phyloP scores from a whole-genome alignment of 2,329 filamentous ascomycete species.

The Hymenoscyphus occultus region DNA sequence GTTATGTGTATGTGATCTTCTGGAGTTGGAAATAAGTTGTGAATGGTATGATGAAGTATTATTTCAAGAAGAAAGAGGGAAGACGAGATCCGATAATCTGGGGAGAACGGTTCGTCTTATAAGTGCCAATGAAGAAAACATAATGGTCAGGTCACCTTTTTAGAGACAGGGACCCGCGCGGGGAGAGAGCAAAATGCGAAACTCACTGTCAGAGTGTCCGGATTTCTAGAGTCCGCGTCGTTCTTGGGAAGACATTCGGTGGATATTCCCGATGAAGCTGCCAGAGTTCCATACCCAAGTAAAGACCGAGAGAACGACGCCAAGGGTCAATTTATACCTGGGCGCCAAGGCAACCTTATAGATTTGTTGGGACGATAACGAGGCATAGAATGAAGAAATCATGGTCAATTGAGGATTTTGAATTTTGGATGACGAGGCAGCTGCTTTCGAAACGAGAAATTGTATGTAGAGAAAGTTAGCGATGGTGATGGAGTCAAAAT shows the following conservation, averaged over 20 bases:
- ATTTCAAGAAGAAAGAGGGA: background rate
- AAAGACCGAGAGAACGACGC: background rate
- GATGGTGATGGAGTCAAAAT: background rate
- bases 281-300: constrained; percentile 2
- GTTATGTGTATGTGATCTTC: background rate
- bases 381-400: background rate
- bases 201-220: background rate
- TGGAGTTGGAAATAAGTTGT: background rate
- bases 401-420: background rate
- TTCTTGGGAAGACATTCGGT: background rate
- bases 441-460: background rate
- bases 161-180: background rate
- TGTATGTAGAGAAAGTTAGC: background rate
- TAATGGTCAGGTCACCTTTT: no score
- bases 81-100: background rate
- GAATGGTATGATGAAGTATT: no score
- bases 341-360: background rate
- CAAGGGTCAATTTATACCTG: background rate
- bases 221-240: background rate
- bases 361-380: background rate
- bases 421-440: background rate
- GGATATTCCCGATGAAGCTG: constrained; percentile 3
- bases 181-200: background rate
- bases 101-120: background rate
- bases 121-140: background rate